Percentiles rank a stretch among this genome's conserved stretches.
Conservation (phyloP, 1,139 yeast genomes). For the Yamadazyma mexicana region DNA sequence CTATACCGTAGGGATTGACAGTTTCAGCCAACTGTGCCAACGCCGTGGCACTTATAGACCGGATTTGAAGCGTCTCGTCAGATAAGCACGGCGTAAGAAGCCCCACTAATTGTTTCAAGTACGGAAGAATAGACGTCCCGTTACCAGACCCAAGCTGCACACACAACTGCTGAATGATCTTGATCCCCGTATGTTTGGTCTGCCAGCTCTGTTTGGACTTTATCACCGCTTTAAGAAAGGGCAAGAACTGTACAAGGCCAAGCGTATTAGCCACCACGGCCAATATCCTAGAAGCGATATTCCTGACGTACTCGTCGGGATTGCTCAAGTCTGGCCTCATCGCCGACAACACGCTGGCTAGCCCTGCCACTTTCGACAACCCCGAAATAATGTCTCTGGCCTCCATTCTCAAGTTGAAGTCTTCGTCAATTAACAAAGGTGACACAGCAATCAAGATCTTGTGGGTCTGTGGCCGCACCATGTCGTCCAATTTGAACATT, state of each 20-base stretch:
- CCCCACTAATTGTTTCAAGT: slow-evolving; percentile 61
- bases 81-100: slow-evolving; percentile 61
- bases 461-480: slow-evolving; percentile 72
- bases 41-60: slow-evolving; percentile 71
- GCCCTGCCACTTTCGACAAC: slow-evolving; percentile 79
- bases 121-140: slow-evolving; percentile 61
- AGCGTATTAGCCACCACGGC: slow-evolving; percentile 84
- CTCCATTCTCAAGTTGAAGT: slow-evolving; percentile 67
- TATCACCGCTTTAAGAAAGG: slow-evolving; percentile 82
- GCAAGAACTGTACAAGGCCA: slow-evolving; percentile 70
- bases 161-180: slow-evolving; percentile 75
- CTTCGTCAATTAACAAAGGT: slow-evolving; percentile 82
- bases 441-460: slow-evolving; percentile 72
- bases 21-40: slow-evolving; percentile 79
- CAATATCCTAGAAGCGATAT: slow-evolving; percentile 73
- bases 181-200: slow-evolving; percentile 86
- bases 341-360: slow-evolving; percentile 72
- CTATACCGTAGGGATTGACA: slow-evolving; percentile 89
- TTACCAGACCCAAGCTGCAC: slow-evolving; percentile 66
- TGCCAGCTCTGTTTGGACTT: slow-evolving; percentile 79
- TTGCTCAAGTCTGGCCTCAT: slow-evolving; percentile 83
- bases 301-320: slow-evolving; percentile 79
- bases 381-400: slow-evolving; percentile 79
- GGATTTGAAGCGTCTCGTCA: slow-evolving; percentile 70
- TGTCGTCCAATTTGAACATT: slow-evolving; percentile 61